Evolutionary conservation across 805 yeast species (phyloP).

Genomic region (Sugiyamaella smithiae): DNA sequence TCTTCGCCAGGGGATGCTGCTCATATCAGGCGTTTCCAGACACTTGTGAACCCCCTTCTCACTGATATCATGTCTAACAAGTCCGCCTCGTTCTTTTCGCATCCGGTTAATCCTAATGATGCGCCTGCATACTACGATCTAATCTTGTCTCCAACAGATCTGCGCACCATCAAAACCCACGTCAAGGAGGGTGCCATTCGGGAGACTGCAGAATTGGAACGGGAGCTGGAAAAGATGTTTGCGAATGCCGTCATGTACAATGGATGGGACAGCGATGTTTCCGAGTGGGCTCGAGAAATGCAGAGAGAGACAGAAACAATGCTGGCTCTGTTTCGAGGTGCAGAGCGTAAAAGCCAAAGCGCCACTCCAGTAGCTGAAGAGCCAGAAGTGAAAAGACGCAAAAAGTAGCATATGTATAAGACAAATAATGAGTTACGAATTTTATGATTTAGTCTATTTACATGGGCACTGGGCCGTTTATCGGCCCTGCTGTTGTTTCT

Average conservation of each 20-base stretch:
- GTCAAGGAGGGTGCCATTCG: slow-evolving; percentile 59
- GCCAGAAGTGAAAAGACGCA: slow-evolving; percentile 19
- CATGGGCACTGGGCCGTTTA: too few species aligned
- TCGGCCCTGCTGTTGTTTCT: slow-evolving; percentile 19
- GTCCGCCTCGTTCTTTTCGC: slow-evolving; percentile 69
- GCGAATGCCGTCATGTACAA: slow-evolving; percentile 85
- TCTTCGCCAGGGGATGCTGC: slow-evolving; percentile 22
- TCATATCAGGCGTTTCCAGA: slow-evolving; percentile 53
- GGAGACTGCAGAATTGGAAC: slow-evolving; percentile 51
- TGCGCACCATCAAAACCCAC: slow-evolving; percentile 57
- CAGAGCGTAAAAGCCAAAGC: slow-evolving; percentile 28
- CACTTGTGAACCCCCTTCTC: slow-evolving; percentile 58
- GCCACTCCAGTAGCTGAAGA: slow-evolving; percentile 20
- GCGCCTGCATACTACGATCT: slow-evolving; percentile 68
- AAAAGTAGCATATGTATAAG: slow-evolving; percentile 11
- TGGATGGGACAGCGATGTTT: slow-evolving; percentile 59
- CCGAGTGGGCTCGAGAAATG: slow-evolving; percentile 65
- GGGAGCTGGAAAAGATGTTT: slow-evolving; percentile 72
- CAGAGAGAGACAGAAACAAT: slow-evolving; percentile 59
- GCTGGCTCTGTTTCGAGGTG: slow-evolving; percentile 52
- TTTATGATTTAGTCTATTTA: slow-evolving; percentile 9
- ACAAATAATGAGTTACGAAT: neutral
- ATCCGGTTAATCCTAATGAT: slow-evolving; percentile 62
- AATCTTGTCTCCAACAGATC: slow-evolving; percentile 62
- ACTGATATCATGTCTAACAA: slow-evolving; percentile 66